Conservation (phyloP, 1,139 yeast genomes). For the Suzukiozyma palmioleophila region DNA sequence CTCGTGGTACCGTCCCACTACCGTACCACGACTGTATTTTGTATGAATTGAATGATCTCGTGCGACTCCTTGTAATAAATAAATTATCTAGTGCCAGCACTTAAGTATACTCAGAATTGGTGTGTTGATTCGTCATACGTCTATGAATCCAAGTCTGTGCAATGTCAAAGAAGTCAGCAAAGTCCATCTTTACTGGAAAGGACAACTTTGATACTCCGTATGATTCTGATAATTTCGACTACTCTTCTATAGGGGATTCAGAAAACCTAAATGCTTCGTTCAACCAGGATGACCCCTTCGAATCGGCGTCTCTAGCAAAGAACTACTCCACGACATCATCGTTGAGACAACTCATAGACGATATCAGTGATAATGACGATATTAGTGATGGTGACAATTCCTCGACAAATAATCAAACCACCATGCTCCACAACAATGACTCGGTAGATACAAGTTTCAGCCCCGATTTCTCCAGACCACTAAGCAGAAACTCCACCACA, state of each 20-base stretch:
- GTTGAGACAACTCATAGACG: constrained; percentile 2
- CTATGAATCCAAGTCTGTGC: too few species aligned
- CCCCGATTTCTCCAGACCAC: constrained; percentile 42
- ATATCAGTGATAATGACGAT: constrained; percentile 1
- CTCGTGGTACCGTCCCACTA: too few species aligned
- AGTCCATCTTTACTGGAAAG: constrained; percentile 30
- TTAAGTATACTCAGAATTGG: too few species aligned
- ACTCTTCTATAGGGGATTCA: constrained; percentile 3
- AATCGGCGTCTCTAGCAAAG: background rate
- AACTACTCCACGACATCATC: constrained; percentile 2
- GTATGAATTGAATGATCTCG: too few species aligned
- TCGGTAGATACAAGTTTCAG: background rate
- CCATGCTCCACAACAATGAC: constrained; percentile 3
- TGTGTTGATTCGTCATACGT: too few species aligned
- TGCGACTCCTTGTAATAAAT: too few species aligned
- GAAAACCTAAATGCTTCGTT: constrained; percentile 2
- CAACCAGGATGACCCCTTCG: constrained; percentile 3
- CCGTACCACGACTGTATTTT: too few species aligned
- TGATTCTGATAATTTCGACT: constrained; percentile 17
- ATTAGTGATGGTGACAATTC: constrained; percentile 3
- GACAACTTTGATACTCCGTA: constrained; percentile 26
- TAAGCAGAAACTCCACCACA: constrained; percentile 58
- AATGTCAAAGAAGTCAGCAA: background rate
- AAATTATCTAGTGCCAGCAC: too few species aligned
- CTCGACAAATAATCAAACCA: background rate